A percentile compares a stretch with the other conserved stretches of the same genome.
These are phyloP conservation scores for Trametes hirsuta DNA, from an alignment of 1,284 basidiomycete genomes.

Conservation along the genomic window DNA sequence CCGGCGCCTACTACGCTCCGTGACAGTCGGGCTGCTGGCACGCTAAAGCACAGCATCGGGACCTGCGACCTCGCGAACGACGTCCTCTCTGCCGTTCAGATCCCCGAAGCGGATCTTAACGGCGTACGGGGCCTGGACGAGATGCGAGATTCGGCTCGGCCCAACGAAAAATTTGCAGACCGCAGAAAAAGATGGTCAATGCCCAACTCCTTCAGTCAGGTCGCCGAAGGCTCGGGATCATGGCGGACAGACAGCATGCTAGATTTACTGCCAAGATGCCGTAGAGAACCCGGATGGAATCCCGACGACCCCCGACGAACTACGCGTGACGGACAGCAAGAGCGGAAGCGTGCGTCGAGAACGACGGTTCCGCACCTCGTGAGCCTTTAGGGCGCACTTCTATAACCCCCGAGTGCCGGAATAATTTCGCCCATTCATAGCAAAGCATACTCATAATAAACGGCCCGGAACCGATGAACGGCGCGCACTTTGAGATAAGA, in stretches of 20 bases:
- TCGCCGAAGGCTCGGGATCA: slow-evolving; percentile 4
- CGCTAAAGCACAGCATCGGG: slow-evolving; percentile 19
- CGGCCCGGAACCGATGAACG: not conserved
- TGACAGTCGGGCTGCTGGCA: slow-evolving; percentile 21
- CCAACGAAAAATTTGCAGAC: not conserved
- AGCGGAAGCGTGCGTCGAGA: too few relatives aligned
- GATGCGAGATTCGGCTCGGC: not conserved
- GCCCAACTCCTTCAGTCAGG: not conserved
- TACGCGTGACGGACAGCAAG: too few relatives aligned
- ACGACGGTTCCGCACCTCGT: too few relatives aligned
- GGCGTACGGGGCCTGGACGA: not conserved
- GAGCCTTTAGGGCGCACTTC: too few relatives aligned
- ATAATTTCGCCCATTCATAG: not conserved
- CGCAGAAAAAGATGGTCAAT: not conserved
- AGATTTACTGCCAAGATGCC: too few relatives aligned
- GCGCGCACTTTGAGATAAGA: not conserved
- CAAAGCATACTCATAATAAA: not conserved
- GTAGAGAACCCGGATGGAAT: too few relatives aligned
- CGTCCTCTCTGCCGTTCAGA: slow-evolving; percentile 2
- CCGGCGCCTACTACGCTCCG: slow-evolving; percentile 20
- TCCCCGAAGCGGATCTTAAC: slow-evolving; percentile 12
- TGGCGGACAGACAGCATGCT: not conserved
- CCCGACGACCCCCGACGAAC: too few relatives aligned
- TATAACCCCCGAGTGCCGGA: not conserved
- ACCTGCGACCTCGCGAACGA: not conserved